Evolutionary conservation across 139 green algal genomes (phyloP).

Genomic region (Coelastrella sp.): DNA sequence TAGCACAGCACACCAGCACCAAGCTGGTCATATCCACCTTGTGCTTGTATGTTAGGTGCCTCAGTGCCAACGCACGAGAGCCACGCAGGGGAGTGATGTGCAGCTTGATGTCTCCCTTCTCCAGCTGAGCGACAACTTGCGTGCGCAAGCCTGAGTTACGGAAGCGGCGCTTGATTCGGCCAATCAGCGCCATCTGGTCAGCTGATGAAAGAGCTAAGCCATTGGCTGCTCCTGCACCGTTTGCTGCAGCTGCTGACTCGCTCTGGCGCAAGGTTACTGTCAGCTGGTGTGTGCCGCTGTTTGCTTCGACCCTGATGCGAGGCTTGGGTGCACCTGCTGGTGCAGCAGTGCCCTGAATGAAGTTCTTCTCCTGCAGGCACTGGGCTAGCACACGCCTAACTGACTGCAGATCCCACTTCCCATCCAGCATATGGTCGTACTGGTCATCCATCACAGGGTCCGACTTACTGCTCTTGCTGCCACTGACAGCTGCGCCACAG

Average conservation of each 20-base stretch:
- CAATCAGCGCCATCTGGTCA: constrained; percentile 27
- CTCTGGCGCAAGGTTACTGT: background rate
- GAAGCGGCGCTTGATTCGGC: constrained; percentile 54
- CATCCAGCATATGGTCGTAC: constrained; percentile 70
- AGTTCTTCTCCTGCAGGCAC: constrained; percentile 35
- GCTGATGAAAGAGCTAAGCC: background rate
- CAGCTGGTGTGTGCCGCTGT: constrained; percentile 49
- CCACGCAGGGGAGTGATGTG: constrained; percentile 89
- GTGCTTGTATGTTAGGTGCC: constrained; percentile 74
- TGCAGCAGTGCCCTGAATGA: constrained; percentile 4
- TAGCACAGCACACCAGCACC: constrained; percentile 46
- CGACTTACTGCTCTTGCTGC: background rate
- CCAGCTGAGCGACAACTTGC: constrained; percentile 56
- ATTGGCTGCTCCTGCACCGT: background rate
- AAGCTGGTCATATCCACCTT: constrained; percentile 62
- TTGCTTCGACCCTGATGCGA: constrained; percentile 20
- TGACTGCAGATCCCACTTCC: constrained; percentile 63
- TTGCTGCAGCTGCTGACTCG: background rate
- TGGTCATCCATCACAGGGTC: constrained; percentile 58
- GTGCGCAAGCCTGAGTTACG: constrained; percentile 61
- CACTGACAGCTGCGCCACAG: constrained; percentile 1
- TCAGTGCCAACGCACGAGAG: constrained; percentile 81
- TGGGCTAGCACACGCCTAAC: constrained; percentile 47
- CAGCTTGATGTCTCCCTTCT: constrained; percentile 59
- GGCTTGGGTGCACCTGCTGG: constrained; percentile 4